Evolutionary conservation across 208 protist species (phyloP).

Genomic region (Porcisia deanei): DNA sequence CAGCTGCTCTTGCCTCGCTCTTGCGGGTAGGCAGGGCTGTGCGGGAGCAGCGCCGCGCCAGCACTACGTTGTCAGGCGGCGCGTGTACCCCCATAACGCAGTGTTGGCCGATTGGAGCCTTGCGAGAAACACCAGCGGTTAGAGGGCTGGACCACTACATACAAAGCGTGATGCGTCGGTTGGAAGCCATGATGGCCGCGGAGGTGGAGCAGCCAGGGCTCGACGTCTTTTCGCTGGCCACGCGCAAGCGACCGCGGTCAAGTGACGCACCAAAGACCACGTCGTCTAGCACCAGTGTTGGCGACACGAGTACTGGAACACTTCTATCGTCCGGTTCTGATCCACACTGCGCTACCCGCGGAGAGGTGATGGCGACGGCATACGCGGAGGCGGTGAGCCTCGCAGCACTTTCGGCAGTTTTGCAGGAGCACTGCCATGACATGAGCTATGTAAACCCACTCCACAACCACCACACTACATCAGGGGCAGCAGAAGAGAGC

Average conservation of each 20-base stretch:
- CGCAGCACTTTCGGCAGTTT: conserved; percentile 33
- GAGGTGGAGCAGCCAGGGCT: background rate
- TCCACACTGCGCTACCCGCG: background rate
- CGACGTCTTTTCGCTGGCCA: background rate
- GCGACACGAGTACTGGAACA: background rate
- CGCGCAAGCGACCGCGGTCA: background rate
- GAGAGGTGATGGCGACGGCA: background rate
- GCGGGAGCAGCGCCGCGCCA: background rate
- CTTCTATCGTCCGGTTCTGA: background rate
- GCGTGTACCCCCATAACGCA: background rate
- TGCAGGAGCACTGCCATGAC: conserved; percentile 31
- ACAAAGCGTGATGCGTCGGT: conserved; percentile 3
- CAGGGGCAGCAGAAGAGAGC: conserved; percentile 5
- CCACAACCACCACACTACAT: background rate
- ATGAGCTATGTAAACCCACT: conserved; percentile 34
- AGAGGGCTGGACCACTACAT: conserved; percentile 1
- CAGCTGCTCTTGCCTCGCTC: conserved; percentile 7
- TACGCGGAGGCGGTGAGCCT: conserved; percentile 25
- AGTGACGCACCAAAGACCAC: background rate
- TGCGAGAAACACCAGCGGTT: background rate
- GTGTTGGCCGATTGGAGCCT: background rate
- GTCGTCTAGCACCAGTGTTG: background rate
- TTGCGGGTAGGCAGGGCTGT: background rate
- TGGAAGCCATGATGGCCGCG: background rate
- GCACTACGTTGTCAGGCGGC: background rate